Base-by-base conservation (phyloP, 768 basidiomycete genomes). In the Agrocybe praecox region DNA sequence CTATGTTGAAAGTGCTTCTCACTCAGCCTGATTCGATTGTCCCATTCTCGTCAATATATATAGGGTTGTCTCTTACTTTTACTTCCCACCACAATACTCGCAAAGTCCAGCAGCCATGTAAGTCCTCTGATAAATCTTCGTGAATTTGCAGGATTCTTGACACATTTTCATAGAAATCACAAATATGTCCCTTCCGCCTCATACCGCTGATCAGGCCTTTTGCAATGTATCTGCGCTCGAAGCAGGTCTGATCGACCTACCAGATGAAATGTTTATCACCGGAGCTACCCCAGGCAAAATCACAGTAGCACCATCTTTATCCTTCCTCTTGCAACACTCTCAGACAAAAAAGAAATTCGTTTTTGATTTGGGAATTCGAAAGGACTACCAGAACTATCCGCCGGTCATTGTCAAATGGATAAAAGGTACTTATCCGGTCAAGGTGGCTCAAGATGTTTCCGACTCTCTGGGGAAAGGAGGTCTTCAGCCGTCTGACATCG, bases 311-410 rank as follows among this genome's bases (percentile, higher is more conserved):
- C 86, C 85, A 2, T 77, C 78, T 14, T 74, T 87, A 44, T 73
- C 80, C 1, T 87, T 86, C 67, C 74, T 79, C 52, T 66, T 86
- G 36, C 74, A 70, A 11, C 85, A 87, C 60, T 80, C 81, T 1
- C 55, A 59, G 17, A 74, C 66, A 1, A 66, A 69, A 2, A 63
- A 69, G 12, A 76, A 71, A 26, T 63, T 83, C 36, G 57, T 85
- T 0, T 86, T 87, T 58, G 87, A 87, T 56, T 75, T 87, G 18
- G 85, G 85, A 9, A 71, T 81, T 9, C 77, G 83, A 23, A 73
- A 75, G 43, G 79, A 86, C 58, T 70, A 73, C 62, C 70, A 78
- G 19, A 76, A 69, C 4, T 76, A 72, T 50, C 74, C 80, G 0
- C 78, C 78, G 0, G 62, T 53, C 0, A 56, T 68, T 44, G 68